These are phyloP conservation scores for Hanseniaspora sp. DNA, from an alignment of 1,139 yeast genomes.

Conservation along the genomic window DNA sequence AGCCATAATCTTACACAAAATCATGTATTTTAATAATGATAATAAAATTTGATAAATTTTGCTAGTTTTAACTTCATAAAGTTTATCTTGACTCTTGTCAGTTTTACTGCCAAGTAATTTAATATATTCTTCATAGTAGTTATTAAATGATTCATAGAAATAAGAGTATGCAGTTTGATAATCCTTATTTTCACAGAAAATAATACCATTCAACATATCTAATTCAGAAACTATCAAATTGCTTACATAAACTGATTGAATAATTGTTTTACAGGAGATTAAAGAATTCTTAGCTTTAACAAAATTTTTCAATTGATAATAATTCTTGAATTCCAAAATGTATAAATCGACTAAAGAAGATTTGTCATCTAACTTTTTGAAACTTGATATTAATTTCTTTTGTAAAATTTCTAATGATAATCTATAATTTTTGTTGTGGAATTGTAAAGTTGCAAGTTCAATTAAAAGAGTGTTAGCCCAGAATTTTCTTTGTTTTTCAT, in stretches of 20 bases:
- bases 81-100: slow-evolving; percentile 5
- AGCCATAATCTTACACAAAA: slow-evolving; percentile 85
- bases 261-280: slow-evolving; percentile 92
- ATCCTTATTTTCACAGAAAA: slow-evolving; percentile 95
- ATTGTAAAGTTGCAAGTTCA: slow-evolving; percentile 66
- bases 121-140: slow-evolving; percentile 41
- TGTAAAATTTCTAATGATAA: slow-evolving; percentile 60
- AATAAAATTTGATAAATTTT: slow-evolving; percentile 60
- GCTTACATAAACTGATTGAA: slow-evolving; percentile 90
- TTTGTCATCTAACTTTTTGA: slow-evolving; percentile 90
- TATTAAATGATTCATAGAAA: slow-evolving; percentile 90
- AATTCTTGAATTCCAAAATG: slow-evolving; percentile 77
- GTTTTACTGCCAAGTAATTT: slow-evolving; percentile 23
- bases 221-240: slow-evolving; percentile 89
- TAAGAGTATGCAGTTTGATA: slow-evolving; percentile 93
- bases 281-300: slow-evolving; percentile 90
- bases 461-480: slow-evolving; percentile 80
- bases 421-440: slow-evolving; percentile 51
- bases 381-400: slow-evolving; percentile 62
- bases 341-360: slow-evolving; percentile 92
- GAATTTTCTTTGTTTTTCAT: slow-evolving; percentile 71
- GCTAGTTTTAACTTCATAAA: slow-evolving; percentile 32
- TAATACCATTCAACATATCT: slow-evolving; percentile 88
- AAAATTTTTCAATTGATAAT: slow-evolving; percentile 81
- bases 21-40: slow-evolving; percentile 54